Evolutionary conservation across 106 monocot species (phyloP).

Genomic region (Platanthera zijinensis): DNA sequence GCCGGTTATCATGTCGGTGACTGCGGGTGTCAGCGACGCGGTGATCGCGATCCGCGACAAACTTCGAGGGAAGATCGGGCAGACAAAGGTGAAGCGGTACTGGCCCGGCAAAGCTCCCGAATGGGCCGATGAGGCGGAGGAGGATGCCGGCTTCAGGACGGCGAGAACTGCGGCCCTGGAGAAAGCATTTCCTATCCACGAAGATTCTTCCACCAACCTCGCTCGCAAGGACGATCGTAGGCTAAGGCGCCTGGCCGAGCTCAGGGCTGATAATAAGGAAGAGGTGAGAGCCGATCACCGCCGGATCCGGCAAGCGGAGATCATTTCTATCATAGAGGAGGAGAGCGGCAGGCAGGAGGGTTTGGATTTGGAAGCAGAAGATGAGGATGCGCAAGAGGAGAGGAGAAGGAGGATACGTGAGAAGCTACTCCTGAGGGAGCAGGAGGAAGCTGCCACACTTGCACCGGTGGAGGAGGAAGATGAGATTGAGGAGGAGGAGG

Average conservation of each 20-base stretch:
- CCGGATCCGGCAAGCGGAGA: constrained; percentile 86
- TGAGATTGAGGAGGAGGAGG: constrained; percentile 60
- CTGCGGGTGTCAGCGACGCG: constrained; percentile 91
- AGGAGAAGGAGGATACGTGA: constrained; percentile 48
- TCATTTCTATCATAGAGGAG: constrained; percentile 69
- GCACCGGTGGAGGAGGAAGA: constrained; percentile 46
- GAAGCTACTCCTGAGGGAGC: constrained; percentile 43
- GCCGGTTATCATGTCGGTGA: constrained; percentile 65
- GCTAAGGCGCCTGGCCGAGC: constrained; percentile 72
- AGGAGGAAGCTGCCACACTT: constrained; percentile 44
- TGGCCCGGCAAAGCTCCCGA: constrained; percentile 98
- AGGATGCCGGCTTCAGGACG: constrained; percentile 36
- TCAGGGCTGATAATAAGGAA: constrained; percentile 51
- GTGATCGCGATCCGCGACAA: constrained; percentile 90
- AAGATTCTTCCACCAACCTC: constrained; percentile 15
- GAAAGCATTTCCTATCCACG: constrained; percentile 53
- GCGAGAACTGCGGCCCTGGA: constrained; percentile 35
- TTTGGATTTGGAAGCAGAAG: constrained; percentile 52
- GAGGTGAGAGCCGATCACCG: constrained; percentile 74
- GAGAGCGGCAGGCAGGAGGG: constrained; percentile 31
- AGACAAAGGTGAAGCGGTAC: constrained; percentile 96
- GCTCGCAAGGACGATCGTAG: constrained; percentile 52
- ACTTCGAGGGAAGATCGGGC: constrained; percentile 87
- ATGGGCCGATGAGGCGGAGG: constrained; percentile 74
- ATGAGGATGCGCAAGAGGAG: constrained; percentile 65